Conservation (phyloP, 805 yeast species). For the Starmerella apis region DNA sequence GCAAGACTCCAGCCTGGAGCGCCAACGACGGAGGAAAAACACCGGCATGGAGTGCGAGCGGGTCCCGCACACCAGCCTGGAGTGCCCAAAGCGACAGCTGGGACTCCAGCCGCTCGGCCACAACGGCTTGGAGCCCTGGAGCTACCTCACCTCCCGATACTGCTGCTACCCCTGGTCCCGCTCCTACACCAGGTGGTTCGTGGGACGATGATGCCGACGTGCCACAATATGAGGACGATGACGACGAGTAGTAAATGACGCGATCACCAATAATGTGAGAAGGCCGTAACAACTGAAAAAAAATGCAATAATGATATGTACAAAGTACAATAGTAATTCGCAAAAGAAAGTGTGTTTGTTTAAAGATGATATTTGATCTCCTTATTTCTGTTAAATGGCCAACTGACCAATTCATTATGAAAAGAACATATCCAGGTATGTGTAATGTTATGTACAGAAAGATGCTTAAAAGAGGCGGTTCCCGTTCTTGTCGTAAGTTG, state of each 20-base stretch:
- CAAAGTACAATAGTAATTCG: neutral
- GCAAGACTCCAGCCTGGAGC: conserved; percentile 26
- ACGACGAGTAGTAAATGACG: conserved; percentile 14
- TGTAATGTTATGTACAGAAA: too few species aligned
- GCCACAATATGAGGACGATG: conserved; percentile 32
- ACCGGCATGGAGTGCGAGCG: conserved; percentile 43
- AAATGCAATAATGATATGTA: neutral
- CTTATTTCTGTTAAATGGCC: too few species aligned
- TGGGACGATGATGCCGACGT: conserved; percentile 30
- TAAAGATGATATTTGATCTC: too few species aligned
- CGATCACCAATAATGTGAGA: neutral
- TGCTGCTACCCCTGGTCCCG: conserved; percentile 28
- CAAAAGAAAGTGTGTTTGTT: too few species aligned
- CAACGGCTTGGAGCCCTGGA: conserved; percentile 28
- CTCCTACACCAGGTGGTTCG: conserved; percentile 27
- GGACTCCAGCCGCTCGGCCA: conserved; percentile 24
- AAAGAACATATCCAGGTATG: too few species aligned
- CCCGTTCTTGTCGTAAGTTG: conserved; percentile 12
- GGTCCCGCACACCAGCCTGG: conserved; percentile 33
- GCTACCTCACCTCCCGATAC: conserved; percentile 12
- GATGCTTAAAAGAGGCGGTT: neutral
- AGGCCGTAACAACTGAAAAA: neutral
- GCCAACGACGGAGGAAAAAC: conserved; percentile 38
- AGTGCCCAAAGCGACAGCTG: conserved; percentile 29
- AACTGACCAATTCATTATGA: too few species aligned